Conservation (phyloP, 2,329 filamentous ascomycete species). For the Zalaria obscura region DNA sequence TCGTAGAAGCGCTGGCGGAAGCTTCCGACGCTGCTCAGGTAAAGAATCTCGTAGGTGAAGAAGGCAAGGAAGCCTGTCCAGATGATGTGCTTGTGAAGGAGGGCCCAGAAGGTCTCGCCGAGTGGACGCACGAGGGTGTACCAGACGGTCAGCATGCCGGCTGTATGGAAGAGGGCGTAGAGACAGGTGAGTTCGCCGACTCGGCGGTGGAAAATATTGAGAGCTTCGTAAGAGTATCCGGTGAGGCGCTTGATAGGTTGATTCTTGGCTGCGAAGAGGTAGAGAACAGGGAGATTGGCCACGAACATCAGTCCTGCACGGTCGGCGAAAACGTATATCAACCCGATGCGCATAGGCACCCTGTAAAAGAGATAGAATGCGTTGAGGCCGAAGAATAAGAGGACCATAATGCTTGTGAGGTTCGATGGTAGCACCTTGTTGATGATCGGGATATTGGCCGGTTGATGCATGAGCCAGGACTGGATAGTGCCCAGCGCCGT, state of each 20-base stretch:
- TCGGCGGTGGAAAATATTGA: constrained; percentile 52
- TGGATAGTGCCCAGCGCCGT: constrained; percentile 3
- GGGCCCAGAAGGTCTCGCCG: constrained; percentile 35
- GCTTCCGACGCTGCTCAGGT: constrained; percentile 44
- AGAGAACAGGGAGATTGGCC: constrained; percentile 40
- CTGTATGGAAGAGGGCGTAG: constrained; percentile 41
- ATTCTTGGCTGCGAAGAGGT: constrained; percentile 52
- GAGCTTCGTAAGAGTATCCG: constrained; percentile 49
- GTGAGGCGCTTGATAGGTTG: constrained; percentile 48
- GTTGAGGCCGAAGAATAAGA: constrained; percentile 39
- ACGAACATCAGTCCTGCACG: constrained; percentile 40
- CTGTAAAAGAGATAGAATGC: constrained; percentile 43
- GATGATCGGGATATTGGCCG: constrained; percentile 40
- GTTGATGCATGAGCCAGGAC: constrained; percentile 40
- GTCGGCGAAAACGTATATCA: constrained; percentile 45
- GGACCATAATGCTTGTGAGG: constrained; percentile 37
- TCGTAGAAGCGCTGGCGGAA: constrained; percentile 50
- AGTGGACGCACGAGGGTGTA: constrained; percentile 31
- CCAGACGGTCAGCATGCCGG: constrained; percentile 41
- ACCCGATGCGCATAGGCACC: constrained; percentile 32
- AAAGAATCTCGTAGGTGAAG: constrained; percentile 45
- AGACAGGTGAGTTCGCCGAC: constrained; percentile 49
- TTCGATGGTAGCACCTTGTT: constrained; percentile 45
- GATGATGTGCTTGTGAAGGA: constrained; percentile 38
- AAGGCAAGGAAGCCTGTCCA: constrained; percentile 42